Evolutionary conservation across 192 early-diverging fungal species (phyloP).

Genomic region (Podila clonocystis): DNA sequence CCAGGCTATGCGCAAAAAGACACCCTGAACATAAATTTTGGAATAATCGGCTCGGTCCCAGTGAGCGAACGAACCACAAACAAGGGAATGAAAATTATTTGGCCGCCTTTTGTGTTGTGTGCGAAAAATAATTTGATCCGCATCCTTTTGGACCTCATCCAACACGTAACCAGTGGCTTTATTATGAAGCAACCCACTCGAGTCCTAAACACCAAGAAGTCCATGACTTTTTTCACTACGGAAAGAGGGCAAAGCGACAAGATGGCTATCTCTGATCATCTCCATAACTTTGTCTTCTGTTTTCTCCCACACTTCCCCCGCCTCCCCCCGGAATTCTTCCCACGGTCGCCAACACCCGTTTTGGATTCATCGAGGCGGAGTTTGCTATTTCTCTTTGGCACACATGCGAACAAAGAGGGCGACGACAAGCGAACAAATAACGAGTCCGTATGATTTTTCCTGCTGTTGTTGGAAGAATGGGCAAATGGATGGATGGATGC

Average conservation of each 20-base stretch:
- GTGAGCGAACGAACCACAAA: neutral
- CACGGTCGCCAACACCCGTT: conserved; percentile 1
- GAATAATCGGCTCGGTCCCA: neutral
- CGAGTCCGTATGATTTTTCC: too few relatives aligned
- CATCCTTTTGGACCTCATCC: too few relatives aligned
- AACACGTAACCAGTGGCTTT: too few relatives aligned
- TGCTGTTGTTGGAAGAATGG: too few relatives aligned
- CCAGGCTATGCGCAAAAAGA: neutral
- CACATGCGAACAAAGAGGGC: too few relatives aligned
- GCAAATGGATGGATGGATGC: too few relatives aligned
- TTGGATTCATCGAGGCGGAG: neutral
- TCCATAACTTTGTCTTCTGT: neutral
- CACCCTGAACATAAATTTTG: neutral
- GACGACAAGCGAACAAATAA: too few relatives aligned
- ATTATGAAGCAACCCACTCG: too few relatives aligned
- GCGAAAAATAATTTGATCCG: too few relatives aligned
- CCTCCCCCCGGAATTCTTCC: conserved; percentile 2
- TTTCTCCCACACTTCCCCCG: conserved; percentile 2
- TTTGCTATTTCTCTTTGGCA: neutral
- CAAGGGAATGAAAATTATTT: too few relatives aligned
- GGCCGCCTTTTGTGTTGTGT: too few relatives aligned
- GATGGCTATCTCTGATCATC: conserved; percentile 1
- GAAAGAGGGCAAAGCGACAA: neutral
- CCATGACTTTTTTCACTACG: neutral
- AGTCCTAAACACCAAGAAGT: too few relatives aligned